Evolutionary conservation across 2,329 filamentous ascomycete species (phyloP), one percentile per base, ranked within the genome.

Genomic region (Metarhizium robertsii): DNA sequence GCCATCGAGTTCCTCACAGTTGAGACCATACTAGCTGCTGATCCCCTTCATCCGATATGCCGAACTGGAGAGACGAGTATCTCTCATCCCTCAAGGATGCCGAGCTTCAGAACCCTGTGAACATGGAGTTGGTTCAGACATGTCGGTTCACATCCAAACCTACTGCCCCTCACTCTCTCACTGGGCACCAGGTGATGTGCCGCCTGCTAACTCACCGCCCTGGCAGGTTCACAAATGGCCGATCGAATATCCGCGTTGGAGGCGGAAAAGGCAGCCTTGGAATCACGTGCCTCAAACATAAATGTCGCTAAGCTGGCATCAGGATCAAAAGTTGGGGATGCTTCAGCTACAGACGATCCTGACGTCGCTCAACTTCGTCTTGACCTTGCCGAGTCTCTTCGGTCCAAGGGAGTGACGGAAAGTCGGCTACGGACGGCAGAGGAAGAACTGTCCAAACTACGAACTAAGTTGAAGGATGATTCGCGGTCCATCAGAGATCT

Each of bases 1-100:
- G 45, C 45, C 20, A 10, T 30, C 18, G 20, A 13, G 25, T 14
- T n/a, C 14, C 25, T 30, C 8, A 25, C n/a, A 46, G 6, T 30
- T 8, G 25, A 30, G 20, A 48, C 16, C 13, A 29, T 48, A 14
- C 25, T 48, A 48, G 20, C 6, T 48, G 13, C 45, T 7, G 4
- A 8, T 34, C 42, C 25, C 6, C 6, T 32, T 29, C 43, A 11
- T 29, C 29, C 62, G 66, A 36, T 57, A 81, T 81, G 78, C 78
- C 83, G 60, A 82, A 81, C 75, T 95, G 92, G 88, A 81, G 86
- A 65, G 84, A 88, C 61, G 88, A 95, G 65, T 96, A 95, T 70
- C 77, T 89, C 59, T 77, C 82, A 59, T 86, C 87, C 61, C 78
- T 97, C 61, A 80, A 84, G 62, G 85, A 87, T 64, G 88, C 90